Evolutionary conservation across 1,284 basidiomycete genomes (phyloP), one percentile per base, ranked within the genome.

Genomic region (Trametes hirsuta): DNA sequence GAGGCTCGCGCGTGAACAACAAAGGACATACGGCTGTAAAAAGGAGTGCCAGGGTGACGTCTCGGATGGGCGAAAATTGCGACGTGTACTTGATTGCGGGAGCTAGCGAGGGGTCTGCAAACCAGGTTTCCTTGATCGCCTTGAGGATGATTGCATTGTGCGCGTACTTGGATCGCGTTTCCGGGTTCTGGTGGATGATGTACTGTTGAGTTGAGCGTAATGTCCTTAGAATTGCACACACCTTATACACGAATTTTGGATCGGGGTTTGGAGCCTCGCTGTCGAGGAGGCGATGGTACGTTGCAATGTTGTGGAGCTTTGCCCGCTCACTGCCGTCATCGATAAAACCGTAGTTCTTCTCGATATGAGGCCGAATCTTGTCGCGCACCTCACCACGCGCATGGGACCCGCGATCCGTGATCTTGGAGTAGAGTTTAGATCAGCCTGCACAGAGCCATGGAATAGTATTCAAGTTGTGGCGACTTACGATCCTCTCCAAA

Each of bases 171-270:
- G 2, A 4, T 3, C 18, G 15, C 1, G n/a, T 14, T 4, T 42
- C 37, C n/a, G 48, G 12, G 18, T 55, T 40, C 53, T 55, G 40
- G 45, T n/a, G n/a, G 4, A 11, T 4, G 6, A 10, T 15, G 6
- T 4, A 11, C 10, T 9, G 30, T n/a, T 9, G 30, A 30, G 30
- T 30, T 30, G 30, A 30, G 30, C 30, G 30, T 30, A 8, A 30
- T 30, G 30, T 8, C 30, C 30, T 30, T 30, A 30, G 8, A 24
- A 9, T 8, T 2, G 6, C 6, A n/a, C 53, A 14, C n/a, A 55
- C 58, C 39, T 54, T 50, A 30, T 59, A 59, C 21, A 51, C 37
- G 11, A 59, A 55, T 6, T 6, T 11, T 1, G 58, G 53, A 6
- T 59, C 58, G 0, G 58, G 53, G 0, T 40, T 41, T 0, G 3